Evolutionary conservation across 2,329 filamentous ascomycete genomes (phyloP).

Genomic region (Stagonosporopsis vannaccii): DNA sequence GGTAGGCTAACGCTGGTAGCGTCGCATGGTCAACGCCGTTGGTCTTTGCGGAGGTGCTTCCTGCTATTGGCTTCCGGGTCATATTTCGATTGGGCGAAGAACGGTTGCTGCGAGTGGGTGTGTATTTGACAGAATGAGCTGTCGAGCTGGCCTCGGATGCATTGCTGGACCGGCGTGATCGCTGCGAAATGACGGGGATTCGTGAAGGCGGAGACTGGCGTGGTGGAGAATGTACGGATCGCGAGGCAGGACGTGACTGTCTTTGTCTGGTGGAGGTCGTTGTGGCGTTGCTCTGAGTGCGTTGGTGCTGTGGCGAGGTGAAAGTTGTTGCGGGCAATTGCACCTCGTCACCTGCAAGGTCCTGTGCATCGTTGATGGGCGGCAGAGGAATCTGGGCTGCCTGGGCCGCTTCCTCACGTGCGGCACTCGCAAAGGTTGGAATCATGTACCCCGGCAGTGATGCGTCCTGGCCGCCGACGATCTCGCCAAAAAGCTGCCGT

Average conservation of each 20-base stretch:
- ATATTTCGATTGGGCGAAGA: slow-evolving; percentile 37
- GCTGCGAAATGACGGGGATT: slow-evolving; percentile 43
- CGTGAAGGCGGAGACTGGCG: slow-evolving; percentile 41
- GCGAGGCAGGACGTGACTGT: slow-evolving; percentile 22
- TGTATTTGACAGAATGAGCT: slow-evolving; percentile 42
- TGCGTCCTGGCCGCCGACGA: slow-evolving; percentile 42
- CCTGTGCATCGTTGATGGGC: slow-evolving; percentile 15
- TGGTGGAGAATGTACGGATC: slow-evolving; percentile 23
- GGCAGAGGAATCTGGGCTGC: slow-evolving; percentile 16
- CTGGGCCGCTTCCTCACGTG: slow-evolving; percentile 19
- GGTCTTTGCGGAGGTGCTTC: slow-evolving; percentile 8
- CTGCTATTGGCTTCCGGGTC: slow-evolving; percentile 25
- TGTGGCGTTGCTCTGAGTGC: slow-evolving; percentile 29
- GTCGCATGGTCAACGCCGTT: slow-evolving; percentile 28
- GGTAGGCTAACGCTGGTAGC: slow-evolving; percentile 41
- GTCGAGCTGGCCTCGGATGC: slow-evolving; percentile 48
- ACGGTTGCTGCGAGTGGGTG: slow-evolving; percentile 37
- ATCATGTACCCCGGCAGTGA: slow-evolving; percentile 46
- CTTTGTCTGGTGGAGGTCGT: slow-evolving; percentile 22
- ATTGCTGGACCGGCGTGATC: slow-evolving; percentile 42
- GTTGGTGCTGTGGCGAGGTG: slow-evolving; percentile 27
- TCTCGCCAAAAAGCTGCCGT: slow-evolving; percentile 47
- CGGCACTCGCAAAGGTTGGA: slow-evolving; percentile 29
- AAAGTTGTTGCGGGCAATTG: slow-evolving; percentile 26
- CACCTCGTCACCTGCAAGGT: slow-evolving; percentile 19